Conservation (phyloP, 2,329 filamentous ascomycete genomes). For the Orbilia blumenaviensis region DNA sequence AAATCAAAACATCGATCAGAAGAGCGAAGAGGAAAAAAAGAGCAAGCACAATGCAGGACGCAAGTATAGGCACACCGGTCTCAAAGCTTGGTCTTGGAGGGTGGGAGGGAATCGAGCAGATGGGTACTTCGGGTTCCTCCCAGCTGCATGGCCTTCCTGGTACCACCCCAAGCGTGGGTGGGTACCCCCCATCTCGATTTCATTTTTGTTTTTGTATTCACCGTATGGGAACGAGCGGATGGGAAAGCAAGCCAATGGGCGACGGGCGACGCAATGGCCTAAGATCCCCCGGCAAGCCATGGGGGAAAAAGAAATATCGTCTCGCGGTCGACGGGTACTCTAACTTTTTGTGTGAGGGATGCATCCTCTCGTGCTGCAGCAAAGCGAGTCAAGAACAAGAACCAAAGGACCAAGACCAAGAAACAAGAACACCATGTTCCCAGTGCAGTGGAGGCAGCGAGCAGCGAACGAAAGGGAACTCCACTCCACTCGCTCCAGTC, state of each 20-base stretch:
- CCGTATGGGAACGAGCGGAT: conserved; percentile 49
- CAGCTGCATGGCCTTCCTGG: conserved; percentile 41
- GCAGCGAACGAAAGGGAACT: conserved; percentile 36
- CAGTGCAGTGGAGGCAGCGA: conserved; percentile 3
- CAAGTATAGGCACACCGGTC: background rate
- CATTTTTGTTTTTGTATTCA: conserved; percentile 44
- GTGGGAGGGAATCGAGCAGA: too few relatives aligned
- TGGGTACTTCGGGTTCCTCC: conserved; percentile 42
- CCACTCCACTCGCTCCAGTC: too few relatives aligned
- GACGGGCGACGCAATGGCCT: conserved; percentile 25
- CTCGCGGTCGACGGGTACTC: conserved; percentile 43
- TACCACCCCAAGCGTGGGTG: conserved; percentile 48
- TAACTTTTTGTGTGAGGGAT: conserved; percentile 48
- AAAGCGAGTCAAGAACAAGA: conserved; percentile 53
- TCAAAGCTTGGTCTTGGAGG: conserved; percentile 14
- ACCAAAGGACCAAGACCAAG: too few relatives aligned
- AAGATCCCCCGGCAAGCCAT: conserved; percentile 33
- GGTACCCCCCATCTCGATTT: conserved; percentile 53
- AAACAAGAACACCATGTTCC: conserved; percentile 9
- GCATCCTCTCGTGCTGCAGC: conserved; percentile 39
- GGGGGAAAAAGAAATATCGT: conserved; percentile 46
- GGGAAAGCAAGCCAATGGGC: conserved; percentile 38
- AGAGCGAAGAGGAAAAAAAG: conserved; percentile 22
- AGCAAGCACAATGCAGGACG: conserved; percentile 31
- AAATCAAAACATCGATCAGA: conserved; percentile 18